Evolutionary conservation across 2,329 filamentous ascomycete species (phyloP).

Genomic region (Ophiobolus disseminans): DNA sequence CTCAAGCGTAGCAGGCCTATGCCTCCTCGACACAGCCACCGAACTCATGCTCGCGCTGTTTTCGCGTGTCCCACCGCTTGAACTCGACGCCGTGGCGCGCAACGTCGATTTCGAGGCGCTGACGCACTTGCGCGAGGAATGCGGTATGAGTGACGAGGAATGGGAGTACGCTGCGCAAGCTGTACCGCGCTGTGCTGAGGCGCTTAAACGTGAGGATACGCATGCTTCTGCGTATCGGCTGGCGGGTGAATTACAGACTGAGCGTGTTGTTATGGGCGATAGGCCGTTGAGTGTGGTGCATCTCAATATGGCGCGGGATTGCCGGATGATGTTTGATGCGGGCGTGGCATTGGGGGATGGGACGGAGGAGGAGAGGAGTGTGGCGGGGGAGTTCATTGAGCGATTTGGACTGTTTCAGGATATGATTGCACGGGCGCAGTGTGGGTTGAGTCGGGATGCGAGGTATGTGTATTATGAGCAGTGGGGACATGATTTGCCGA

Average conservation of each 20-base stretch:
- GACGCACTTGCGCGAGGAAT: slow-evolving; percentile 11
- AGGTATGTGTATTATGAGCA: neutral
- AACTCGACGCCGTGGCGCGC: slow-evolving; percentile 1
- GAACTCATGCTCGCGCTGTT: slow-evolving; percentile 17
- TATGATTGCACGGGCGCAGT: slow-evolving; percentile 10
- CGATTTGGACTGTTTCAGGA: slow-evolving; percentile 3
- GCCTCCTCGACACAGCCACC: slow-evolving; percentile 12
- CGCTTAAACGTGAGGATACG: slow-evolving; percentile 3
- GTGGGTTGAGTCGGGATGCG: slow-evolving; percentile 1
- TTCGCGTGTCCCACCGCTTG: slow-evolving; percentile 5
- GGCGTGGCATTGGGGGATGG: slow-evolving; percentile 8
- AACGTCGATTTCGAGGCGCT: slow-evolving; percentile 12
- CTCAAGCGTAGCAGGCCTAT: neutral
- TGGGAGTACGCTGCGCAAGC: slow-evolving; percentile 8
- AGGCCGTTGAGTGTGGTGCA: slow-evolving; percentile 11
- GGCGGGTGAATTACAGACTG: slow-evolving; percentile 7
- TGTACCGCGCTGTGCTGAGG: neutral
- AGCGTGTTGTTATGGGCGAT: slow-evolving; percentile 1
- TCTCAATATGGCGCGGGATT: slow-evolving; percentile 5
- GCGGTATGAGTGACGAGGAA: slow-evolving; percentile 11
- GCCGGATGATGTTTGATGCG: slow-evolving; percentile 10
- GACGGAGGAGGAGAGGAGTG: slow-evolving; percentile 7
- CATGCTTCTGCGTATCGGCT: slow-evolving; percentile 11
- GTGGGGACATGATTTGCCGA: slow-evolving; percentile 11
- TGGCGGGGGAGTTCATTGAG: slow-evolving; percentile 7